phyloP scores from a whole-genome alignment of 106 monocot species.

The Agapanthus africanus region DNA sequence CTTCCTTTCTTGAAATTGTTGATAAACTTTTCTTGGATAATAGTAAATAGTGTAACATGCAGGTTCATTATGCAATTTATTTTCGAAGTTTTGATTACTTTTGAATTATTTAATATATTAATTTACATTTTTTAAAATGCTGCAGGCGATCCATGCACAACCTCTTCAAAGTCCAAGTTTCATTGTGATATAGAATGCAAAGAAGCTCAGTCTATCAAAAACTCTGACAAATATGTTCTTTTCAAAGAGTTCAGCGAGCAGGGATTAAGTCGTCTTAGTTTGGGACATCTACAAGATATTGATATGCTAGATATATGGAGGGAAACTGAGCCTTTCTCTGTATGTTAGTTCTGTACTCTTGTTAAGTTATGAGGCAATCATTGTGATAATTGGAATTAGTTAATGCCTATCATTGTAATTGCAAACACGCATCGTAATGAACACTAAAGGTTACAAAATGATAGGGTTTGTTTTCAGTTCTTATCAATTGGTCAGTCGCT shows the following conservation, averaged over 20 bases:
- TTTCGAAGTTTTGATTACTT: not conserved
- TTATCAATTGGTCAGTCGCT: too few relatives aligned
- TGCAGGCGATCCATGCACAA: slow-evolving; percentile 5
- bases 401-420: too few relatives aligned
- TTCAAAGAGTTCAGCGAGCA: slow-evolving; percentile 59
- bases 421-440: too few relatives aligned
- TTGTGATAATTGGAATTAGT: too few relatives aligned
- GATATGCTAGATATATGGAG: slow-evolving; percentile 53
- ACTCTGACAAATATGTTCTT: slow-evolving; percentile 20
- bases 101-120: slow-evolving; percentile 1
- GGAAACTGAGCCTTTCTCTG: slow-evolving; percentile 39
- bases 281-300: slow-evolving; percentile 23
- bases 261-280: slow-evolving; percentile 51
- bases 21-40: not conserved
- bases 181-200: slow-evolving; percentile 11
- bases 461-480: too few relatives aligned
- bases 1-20: not conserved
- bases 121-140: too few relatives aligned
- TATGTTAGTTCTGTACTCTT: slow-evolving; percentile 27
- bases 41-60: too few relatives aligned
- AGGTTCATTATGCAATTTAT: not conserved
- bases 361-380: too few relatives aligned
- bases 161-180: not conserved
- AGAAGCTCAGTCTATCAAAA: slow-evolving; percentile 2
- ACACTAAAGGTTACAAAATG: too few relatives aligned